Base-by-base conservation (phyloP, 352 stramenopile species). In the Globisporangium paddicum region DNA sequence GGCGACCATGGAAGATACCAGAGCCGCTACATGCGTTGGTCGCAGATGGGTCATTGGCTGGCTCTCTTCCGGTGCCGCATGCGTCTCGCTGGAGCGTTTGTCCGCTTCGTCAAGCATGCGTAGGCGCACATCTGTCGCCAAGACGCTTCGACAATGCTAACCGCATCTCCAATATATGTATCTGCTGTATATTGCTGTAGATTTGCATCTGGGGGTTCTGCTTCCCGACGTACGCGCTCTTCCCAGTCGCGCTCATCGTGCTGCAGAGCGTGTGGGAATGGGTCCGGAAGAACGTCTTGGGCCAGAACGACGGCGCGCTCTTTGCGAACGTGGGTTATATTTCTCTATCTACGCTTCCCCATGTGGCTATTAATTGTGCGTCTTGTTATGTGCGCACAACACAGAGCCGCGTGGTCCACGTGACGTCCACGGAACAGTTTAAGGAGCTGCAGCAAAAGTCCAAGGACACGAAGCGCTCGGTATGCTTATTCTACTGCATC, bases 191-290 rank as follows among this genome's bases (percentile, higher is more conserved):
- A 16, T 26, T 21, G 6, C 23, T 65, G 25, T 64, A 94, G 85
- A 90, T 94, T 42, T 94, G 85, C 47, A 87, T 94, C 28, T 75
- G 79, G 34, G 81, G 81, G 7, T 64, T 94, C 44, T 94, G 85
- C 48, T 84, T 94, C 61, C 82, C 85, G 8, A 63, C 83, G 57
- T 92, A 90, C 58, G 81, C 85, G 52, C 63, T 91, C 38, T 66
- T 94, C 57, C 85, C 85, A 32, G 67, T 93, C 51, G 76, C 68
- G 55, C 63, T 89, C 42, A 86, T 93, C 66, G 48, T 92, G 48
- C 67, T 92, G 18, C 78, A 90, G 64, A 71, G 64, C 10, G 48
- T 76, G 9, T 95, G 85, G 85, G 70, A 65, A 26, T 95, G 82
- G 82, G 68, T 94, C 53, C 77, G 75, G 50, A 78, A 69, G 45